phyloP scores from a whole-genome alignment of 2,329 filamentous ascomycete species.

The Cercospora zeae-maydis region DNA sequence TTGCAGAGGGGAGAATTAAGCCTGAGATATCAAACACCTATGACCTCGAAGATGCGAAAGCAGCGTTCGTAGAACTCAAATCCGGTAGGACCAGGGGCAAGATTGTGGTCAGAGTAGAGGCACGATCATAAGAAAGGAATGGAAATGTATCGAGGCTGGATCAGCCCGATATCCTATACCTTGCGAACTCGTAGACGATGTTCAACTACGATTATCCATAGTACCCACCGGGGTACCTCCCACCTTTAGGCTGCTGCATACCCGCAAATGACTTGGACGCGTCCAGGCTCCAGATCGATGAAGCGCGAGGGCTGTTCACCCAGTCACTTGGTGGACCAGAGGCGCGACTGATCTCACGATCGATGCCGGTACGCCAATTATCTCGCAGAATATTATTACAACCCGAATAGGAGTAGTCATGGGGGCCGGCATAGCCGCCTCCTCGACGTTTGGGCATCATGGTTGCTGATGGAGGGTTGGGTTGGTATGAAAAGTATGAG shows the following conservation, averaged over 20 bases:
- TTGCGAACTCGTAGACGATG: background rate
- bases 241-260: background rate
- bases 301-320: background rate
- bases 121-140: background rate
- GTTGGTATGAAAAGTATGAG: too few relatives aligned
- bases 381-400: background rate
- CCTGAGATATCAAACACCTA: constrained; percentile 55
- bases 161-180: background rate
- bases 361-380: background rate
- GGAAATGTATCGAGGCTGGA: background rate
- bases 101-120: constrained; percentile 46
- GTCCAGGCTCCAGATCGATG: background rate
- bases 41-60: constrained; percentile 54
- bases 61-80: constrained; percentile 58
- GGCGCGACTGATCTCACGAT: background rate
- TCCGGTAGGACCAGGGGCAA: constrained; percentile 57
- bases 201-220: background rate
- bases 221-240: background rate
- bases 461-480: too few relatives aligned
- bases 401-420: background rate
- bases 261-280: background rate
- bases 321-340: background rate
- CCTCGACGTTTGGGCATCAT: too few relatives aligned
- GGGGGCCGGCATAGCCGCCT: background rate
- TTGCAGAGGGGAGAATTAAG: constrained; percentile 58